phyloP scores from a whole-genome alignment of 495 filamentous ascomycete genomes.

The Schizothecium vesticola region DNA sequence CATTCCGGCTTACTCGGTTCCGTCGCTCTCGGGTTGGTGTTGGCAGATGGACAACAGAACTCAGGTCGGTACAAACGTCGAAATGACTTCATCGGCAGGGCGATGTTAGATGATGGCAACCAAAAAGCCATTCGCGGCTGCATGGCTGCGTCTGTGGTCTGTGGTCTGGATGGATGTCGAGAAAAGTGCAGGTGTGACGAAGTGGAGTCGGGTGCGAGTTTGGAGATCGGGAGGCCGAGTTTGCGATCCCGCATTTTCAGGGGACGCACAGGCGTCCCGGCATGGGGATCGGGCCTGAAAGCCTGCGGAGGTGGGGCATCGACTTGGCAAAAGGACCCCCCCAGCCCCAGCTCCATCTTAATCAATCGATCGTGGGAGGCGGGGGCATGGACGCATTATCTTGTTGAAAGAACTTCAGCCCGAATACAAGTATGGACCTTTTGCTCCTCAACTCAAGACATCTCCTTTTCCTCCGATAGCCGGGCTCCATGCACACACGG shows the following conservation, averaged over 20 bases:
- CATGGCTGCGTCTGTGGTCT: not conserved
- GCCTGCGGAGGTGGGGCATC: not conserved
- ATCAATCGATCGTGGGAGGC: not conserved
- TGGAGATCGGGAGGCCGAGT: not conserved
- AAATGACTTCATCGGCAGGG: not conserved
- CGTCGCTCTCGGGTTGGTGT: not conserved
- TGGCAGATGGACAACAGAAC: not conserved
- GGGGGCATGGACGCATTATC: not conserved
- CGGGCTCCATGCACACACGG: not conserved
- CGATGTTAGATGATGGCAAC: not conserved
- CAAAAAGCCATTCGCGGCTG: not conserved
- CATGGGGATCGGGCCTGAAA: not conserved
- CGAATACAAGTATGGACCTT: not conserved
- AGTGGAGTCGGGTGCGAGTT: not conserved
- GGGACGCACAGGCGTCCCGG: not conserved
- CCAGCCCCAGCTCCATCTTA: not conserved
- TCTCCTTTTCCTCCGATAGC: not conserved
- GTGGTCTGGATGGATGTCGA: not conserved
- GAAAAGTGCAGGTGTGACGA: not conserved
- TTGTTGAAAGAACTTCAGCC: not conserved
- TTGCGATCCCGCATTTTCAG: not conserved
- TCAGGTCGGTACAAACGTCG: not conserved
- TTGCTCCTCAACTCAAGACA: not conserved
- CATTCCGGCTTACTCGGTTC: not conserved
- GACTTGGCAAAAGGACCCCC: not conserved